phyloP scores from a whole-genome alignment of 2,329 filamentous ascomycete genomes.

The Fusarium nisikadoi region DNA sequence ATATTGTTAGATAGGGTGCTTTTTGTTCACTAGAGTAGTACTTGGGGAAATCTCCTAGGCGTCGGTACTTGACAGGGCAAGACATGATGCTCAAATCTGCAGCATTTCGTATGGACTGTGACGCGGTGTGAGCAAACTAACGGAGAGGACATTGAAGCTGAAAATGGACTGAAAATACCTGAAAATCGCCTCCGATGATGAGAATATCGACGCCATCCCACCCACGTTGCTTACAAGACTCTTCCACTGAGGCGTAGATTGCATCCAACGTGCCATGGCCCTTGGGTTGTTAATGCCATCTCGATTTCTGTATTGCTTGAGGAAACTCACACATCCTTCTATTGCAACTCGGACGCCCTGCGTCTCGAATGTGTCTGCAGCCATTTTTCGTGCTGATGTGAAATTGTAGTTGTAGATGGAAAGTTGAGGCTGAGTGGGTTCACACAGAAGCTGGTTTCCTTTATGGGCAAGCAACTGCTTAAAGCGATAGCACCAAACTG shows the following conservation, averaged over 20 bases:
- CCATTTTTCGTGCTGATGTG: conserved; percentile 41
- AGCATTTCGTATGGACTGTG: conserved; percentile 84
- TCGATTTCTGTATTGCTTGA: neutral
- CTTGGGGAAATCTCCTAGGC: conserved; percentile 90
- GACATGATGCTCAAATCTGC: conserved; percentile 89
- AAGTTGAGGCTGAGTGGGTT: conserved; percentile 28
- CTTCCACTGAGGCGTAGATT: conserved; percentile 83
- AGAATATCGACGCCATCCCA: conserved; percentile 89
- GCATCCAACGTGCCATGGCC: conserved; percentile 92
- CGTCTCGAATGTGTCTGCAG: conserved; percentile 47
- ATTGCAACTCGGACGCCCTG: conserved; percentile 78
- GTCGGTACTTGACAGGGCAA: conserved; percentile 87
- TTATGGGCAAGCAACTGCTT: conserved; percentile 2
- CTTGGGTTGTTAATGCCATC: conserved; percentile 55
- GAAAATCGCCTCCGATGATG: conserved; percentile 96
- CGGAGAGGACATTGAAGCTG: neutral
- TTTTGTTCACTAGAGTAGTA: conserved; percentile 85
- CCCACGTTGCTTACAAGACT: conserved; percentile 73
- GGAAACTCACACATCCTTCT: conserved; percentile 79
- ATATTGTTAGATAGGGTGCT: conserved; percentile 91
- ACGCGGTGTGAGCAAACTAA: conserved; percentile 17
- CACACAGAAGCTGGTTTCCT: conserved; percentile 16
- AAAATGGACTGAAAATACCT: conserved; percentile 60
- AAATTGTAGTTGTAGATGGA: conserved; percentile 25
- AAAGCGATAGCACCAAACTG: conserved; percentile 1